These are phyloP conservation scores for Parathielavia appendiculata DNA, from an alignment of 495 filamentous ascomycete genomes.

Conservation along the genomic window DNA sequence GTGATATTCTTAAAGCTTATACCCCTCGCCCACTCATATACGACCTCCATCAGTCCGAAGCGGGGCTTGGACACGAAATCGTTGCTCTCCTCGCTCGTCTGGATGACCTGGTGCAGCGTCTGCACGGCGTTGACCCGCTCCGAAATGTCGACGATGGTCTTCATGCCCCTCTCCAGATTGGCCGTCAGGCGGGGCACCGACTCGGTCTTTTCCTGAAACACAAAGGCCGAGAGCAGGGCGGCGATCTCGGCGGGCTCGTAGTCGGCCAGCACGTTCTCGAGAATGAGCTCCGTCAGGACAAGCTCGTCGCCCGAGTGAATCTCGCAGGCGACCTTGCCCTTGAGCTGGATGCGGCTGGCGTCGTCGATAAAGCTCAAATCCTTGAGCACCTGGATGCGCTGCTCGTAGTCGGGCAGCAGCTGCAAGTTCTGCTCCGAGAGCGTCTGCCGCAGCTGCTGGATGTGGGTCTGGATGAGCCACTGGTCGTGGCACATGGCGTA, in stretches of 20 bases:
- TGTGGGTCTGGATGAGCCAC: slow-evolving; percentile 89
- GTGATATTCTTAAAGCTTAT: slow-evolving; percentile 99
- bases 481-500: slow-evolving; percentile 93
- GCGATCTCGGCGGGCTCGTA: slow-evolving; percentile 97
- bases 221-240: slow-evolving; percentile 86
- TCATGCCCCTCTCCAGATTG: slow-evolving; percentile 74
- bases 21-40: slow-evolving; percentile 96
- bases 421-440: slow-evolving; percentile 97
- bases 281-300: slow-evolving; percentile 91
- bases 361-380: slow-evolving; percentile 88
- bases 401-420: slow-evolving; percentile 95
- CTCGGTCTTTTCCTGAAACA: slow-evolving; percentile 98
- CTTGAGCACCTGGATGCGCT: slow-evolving; percentile 84
- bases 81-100: slow-evolving; percentile 80
- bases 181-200: slow-evolving; percentile 76
- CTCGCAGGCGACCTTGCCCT: slow-evolving; percentile 98
- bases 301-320: slow-evolving; percentile 96
- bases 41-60: slow-evolving; percentile 93
- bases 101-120: slow-evolving; percentile 81
- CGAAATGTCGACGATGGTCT: slow-evolving; percentile 79
- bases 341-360: slow-evolving; percentile 77
- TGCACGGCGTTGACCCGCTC: slow-evolving; percentile 88
- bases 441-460: slow-evolving; percentile 71
- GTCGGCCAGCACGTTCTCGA: slow-evolving; percentile 92
- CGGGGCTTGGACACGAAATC: slow-evolving; percentile 83